Evolutionary conservation across 2,329 filamentous ascomycete genomes (phyloP).

Genomic region (Coleophoma cylindrospora): DNA sequence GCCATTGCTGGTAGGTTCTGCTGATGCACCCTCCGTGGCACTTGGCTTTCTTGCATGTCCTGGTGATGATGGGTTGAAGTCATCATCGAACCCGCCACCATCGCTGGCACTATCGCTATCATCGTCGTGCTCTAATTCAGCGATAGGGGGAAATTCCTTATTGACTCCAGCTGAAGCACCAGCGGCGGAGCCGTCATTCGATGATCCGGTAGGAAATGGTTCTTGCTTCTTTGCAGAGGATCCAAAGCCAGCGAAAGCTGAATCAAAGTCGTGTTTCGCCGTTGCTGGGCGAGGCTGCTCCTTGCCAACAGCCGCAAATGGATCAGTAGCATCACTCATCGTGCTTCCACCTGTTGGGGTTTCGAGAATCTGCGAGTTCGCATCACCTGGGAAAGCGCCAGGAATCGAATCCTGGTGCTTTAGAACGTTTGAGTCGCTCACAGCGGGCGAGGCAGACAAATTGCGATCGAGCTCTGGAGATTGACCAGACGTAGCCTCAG

Average conservation of each 20-base stretch:
- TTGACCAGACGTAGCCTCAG: slow-evolving; percentile 17
- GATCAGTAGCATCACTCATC: slow-evolving; percentile 42
- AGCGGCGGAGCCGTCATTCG: slow-evolving; percentile 35
- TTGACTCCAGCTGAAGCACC: slow-evolving; percentile 49
- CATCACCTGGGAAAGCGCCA: slow-evolving; percentile 48
- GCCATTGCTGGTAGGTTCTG: slow-evolving; percentile 20
- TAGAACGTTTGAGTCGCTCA: slow-evolving; percentile 15
- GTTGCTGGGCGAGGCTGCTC: slow-evolving; percentile 37
- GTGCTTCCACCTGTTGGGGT: slow-evolving; percentile 42
- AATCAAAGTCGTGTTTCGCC: slow-evolving; percentile 77
- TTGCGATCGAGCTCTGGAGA: slow-evolving; percentile 25
- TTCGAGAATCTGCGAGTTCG: slow-evolving; percentile 36
- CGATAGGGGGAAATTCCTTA: slow-evolving; percentile 88
- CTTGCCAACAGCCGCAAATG: slow-evolving; percentile 48
- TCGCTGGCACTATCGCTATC: slow-evolving; percentile 80
- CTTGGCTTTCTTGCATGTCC: slow-evolving; percentile 20
- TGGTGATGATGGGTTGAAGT: slow-evolving; percentile 66
- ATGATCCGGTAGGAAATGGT: slow-evolving; percentile 34
- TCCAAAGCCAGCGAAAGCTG: slow-evolving; percentile 74
- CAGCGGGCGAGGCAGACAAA: slow-evolving; percentile 21
- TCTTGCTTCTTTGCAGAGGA: slow-evolving; percentile 43
- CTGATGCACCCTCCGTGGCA: slow-evolving; percentile 10
- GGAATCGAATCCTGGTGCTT: slow-evolving; percentile 35
- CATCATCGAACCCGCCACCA: slow-evolving; percentile 84
- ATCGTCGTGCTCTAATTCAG: slow-evolving; percentile 76